Percentiles rank a stretch among this genome's conserved stretches.
phyloP scores from a whole-genome alignment of 1,284 basidiomycete genomes.

The Amylostereum areolatum region DNA sequence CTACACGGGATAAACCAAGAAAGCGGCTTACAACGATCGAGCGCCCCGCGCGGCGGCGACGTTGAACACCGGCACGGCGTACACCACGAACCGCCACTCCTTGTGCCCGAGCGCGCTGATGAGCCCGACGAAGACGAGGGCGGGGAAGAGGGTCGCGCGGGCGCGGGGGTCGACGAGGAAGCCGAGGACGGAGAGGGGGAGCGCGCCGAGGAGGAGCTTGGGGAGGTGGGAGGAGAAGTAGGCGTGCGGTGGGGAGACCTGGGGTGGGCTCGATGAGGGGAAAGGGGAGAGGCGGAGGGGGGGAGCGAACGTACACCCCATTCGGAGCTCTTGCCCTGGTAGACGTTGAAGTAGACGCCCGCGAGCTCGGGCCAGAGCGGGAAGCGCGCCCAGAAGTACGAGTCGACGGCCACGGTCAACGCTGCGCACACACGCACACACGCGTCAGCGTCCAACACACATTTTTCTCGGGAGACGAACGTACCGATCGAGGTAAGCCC shows the following conservation, averaged over 20 bases:
- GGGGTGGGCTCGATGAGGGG: conserved; percentile 5
- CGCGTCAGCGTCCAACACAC: neutral
- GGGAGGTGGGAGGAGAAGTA: conserved; percentile 76
- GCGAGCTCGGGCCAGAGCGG: conserved; percentile 86
- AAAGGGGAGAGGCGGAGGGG: conserved; percentile 1
- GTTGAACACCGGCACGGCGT: conserved; percentile 81
- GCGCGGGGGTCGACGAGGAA: conserved; percentile 40
- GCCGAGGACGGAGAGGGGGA: conserved; percentile 61
- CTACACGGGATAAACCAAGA: conserved; percentile 10
- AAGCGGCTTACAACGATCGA: conserved; percentile 45
- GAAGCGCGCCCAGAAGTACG: conserved; percentile 76
- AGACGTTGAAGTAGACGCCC: conserved; percentile 82
- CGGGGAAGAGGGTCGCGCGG: conserved; percentile 45
- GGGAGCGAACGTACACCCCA: conserved; percentile 76
- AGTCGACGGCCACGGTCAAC: conserved; percentile 68
- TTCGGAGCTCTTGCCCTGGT: conserved; percentile 79
- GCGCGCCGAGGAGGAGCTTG: conserved; percentile 66
- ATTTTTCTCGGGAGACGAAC: conserved; percentile 14
- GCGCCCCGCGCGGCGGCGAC: conserved; percentile 69
- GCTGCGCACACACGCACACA: conserved; percentile 39
- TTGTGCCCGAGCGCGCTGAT: conserved; percentile 83
- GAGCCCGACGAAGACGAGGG: conserved; percentile 50
- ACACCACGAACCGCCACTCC: conserved; percentile 95
- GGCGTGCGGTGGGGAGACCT: conserved; percentile 68
- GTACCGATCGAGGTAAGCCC: conserved; percentile 55